phyloP scores from a whole-genome alignment of 192 early-diverging fungal genomes.

The Backusella sp. region DNA sequence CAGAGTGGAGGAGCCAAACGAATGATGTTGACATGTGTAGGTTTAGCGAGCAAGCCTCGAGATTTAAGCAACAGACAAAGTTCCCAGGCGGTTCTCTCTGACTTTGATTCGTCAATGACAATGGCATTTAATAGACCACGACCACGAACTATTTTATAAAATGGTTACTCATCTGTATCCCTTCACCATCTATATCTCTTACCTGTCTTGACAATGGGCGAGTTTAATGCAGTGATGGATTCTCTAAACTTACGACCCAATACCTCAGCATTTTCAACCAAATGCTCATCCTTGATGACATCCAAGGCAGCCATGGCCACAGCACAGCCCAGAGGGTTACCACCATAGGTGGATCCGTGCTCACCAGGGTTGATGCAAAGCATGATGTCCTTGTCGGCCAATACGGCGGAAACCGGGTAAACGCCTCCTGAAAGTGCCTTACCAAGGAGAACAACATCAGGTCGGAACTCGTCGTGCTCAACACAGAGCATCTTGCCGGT shows the following conservation, averaged over 20 bases:
- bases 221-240: conserved; percentile 71
- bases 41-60: conserved; percentile 94
- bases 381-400: conserved; percentile 81
- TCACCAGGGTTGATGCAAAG: conserved; percentile 85
- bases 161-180: background rate
- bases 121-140: conserved; percentile 95
- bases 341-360: conserved; percentile 98
- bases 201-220: conserved; percentile 68
- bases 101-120: conserved; percentile 83
- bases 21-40: conserved; percentile 98
- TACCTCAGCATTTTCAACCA: conserved; percentile 75
- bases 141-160: conserved; percentile 67
- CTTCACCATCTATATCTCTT: background rate
- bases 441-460: conserved; percentile 93
- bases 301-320: conserved; percentile 93
- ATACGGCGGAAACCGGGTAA: conserved; percentile 95
- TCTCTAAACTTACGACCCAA: conserved; percentile 86
- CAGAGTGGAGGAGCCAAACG: conserved; percentile 93
- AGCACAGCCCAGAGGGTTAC: conserved; percentile 94
- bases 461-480: conserved; percentile 90
- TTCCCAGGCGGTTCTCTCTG: conserved; percentile 94
- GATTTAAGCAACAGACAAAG: conserved; percentile 91
- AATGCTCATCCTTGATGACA: conserved; percentile 91
- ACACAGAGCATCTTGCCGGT: conserved; percentile 94
- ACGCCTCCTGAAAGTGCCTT: conserved; percentile 98